phyloP scores from a whole-genome alignment of 1,139 yeast species.

The Lodderomyces theae region DNA sequence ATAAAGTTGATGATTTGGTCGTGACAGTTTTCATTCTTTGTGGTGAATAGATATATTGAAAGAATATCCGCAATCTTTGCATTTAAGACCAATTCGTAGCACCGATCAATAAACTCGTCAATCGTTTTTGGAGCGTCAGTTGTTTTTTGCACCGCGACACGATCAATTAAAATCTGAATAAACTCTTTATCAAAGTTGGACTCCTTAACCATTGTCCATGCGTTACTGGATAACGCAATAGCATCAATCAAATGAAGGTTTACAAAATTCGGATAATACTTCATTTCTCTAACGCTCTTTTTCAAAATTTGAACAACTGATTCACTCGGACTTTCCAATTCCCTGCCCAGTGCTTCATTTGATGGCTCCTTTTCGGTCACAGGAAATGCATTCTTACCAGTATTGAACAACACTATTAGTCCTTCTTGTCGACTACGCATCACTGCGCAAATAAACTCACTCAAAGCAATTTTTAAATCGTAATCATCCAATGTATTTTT shows the following conservation, averaged over 20 bases:
- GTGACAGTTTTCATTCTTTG: conserved; percentile 40
- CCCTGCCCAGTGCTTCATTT: background rate
- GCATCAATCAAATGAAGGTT: conserved; percentile 63
- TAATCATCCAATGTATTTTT: conserved; percentile 58
- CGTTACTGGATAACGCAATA: conserved; percentile 60
- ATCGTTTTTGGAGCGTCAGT: conserved; percentile 22
- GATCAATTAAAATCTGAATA: conserved; percentile 47
- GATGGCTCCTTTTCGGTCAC: conserved; percentile 16
- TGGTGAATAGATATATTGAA: conserved; percentile 68
- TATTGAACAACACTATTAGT: conserved; percentile 68
- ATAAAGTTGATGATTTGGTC: conserved; percentile 46
- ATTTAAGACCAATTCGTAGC: conserved; percentile 56
- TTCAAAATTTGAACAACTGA: conserved; percentile 60
- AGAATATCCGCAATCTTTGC: conserved; percentile 73
- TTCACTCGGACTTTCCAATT: conserved; percentile 11
- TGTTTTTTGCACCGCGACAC: conserved; percentile 25
- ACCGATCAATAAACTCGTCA: conserved; percentile 36
- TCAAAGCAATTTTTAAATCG: conserved; percentile 54
- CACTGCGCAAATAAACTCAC: conserved; percentile 73
- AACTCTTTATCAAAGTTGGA: conserved; percentile 49
- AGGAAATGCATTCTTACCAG: conserved; percentile 58
- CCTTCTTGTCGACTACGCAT: conserved; percentile 86
- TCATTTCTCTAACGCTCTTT: conserved; percentile 50
- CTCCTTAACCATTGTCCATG: conserved; percentile 64
- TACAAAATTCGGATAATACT: conserved; percentile 56